These are phyloP conservation scores for Termitomyces eurrhizus DNA, from an alignment of 768 basidiomycete species.

Conservation along the genomic window DNA sequence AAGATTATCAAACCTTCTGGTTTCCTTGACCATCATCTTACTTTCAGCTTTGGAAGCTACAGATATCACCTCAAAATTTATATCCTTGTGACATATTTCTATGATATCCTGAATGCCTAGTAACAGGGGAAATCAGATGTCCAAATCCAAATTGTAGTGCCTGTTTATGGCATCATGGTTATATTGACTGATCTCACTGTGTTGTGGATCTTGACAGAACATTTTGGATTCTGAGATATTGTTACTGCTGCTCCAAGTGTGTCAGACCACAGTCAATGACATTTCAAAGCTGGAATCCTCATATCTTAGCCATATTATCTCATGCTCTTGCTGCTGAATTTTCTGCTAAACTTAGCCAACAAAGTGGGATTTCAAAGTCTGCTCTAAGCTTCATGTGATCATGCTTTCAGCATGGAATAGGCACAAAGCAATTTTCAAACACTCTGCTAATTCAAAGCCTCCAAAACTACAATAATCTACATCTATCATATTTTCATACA, in stretches of 20 bases:
- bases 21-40: conserved; percentile 2
- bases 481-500: conserved; percentile 11
- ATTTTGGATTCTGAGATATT: conserved; percentile 14
- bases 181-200: conserved; percentile 4
- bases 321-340: too few species aligned
- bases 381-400: too few species aligned
- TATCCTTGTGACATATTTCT: conserved; percentile 12
- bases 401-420: conserved; percentile 17
- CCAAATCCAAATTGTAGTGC: neutral
- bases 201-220: neutral
- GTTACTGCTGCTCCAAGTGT: conserved; percentile 10
- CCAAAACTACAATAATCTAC: conserved; percentile 15
- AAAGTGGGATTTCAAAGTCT: too few species aligned
- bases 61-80: conserved; percentile 8
- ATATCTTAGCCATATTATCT: too few species aligned
- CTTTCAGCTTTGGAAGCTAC: neutral
- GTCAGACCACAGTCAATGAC: neutral
- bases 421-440: conserved; percentile 23
- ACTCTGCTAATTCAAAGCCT: conserved; percentile 16
- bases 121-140: conserved; percentile 3
- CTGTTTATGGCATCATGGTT: conserved; percentile 10
- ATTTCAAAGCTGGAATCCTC: too few species aligned
- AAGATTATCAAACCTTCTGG: conserved; percentile 5
- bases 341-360: too few species aligned
- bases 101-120: conserved; percentile 6